Conservation (phyloP, 1,139 yeast species). For the Magnusiomyces starmeri region DNA sequence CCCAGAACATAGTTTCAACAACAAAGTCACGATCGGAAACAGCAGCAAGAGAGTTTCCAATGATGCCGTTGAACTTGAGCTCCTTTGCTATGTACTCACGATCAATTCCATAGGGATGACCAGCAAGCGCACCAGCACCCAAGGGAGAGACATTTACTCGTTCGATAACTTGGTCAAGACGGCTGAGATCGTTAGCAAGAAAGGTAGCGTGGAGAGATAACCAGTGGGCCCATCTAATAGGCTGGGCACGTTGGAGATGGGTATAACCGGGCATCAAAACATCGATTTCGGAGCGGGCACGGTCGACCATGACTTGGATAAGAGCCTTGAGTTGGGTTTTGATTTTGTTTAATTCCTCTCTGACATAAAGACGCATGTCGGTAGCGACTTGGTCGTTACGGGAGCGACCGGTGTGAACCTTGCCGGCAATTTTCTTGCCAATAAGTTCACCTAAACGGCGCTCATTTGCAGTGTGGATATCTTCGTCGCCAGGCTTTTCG, state of each 20-base stretch:
- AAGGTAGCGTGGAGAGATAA: conserved; percentile 90
- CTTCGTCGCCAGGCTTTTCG: conserved; percentile 92
- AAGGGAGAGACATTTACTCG: conserved; percentile 86
- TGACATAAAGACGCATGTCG: conserved; percentile 90
- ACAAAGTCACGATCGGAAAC: conserved; percentile 97
- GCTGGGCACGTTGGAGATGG: conserved; percentile 97
- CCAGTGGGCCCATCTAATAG: conserved; percentile 99
- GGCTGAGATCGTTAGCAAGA: conserved; percentile 79
- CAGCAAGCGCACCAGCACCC: conserved; percentile 97
- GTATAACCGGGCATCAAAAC: conserved; percentile 98
- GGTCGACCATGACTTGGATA: conserved; percentile 55
- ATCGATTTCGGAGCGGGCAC: conserved; percentile 83
- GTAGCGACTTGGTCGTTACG: conserved; percentile 99
- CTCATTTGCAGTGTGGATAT: conserved; percentile 97
- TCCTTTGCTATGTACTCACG: conserved; percentile 78
- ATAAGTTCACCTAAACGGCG: conserved; percentile 93
- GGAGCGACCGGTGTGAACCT: conserved; percentile 96
- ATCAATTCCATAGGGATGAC: conserved; percentile 97
- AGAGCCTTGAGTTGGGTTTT: conserved; percentile 53
- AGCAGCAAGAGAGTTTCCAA: conserved; percentile 92
- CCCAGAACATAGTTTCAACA: conserved; percentile 95
- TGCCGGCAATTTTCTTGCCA: conserved; percentile 90
- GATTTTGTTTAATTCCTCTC: conserved; percentile 61
- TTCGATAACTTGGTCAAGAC: conserved; percentile 69
- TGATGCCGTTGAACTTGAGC: conserved; percentile 72